Base-by-base conservation (phyloP, 306 rosid species). In the Begonia loranthoides region DNA sequence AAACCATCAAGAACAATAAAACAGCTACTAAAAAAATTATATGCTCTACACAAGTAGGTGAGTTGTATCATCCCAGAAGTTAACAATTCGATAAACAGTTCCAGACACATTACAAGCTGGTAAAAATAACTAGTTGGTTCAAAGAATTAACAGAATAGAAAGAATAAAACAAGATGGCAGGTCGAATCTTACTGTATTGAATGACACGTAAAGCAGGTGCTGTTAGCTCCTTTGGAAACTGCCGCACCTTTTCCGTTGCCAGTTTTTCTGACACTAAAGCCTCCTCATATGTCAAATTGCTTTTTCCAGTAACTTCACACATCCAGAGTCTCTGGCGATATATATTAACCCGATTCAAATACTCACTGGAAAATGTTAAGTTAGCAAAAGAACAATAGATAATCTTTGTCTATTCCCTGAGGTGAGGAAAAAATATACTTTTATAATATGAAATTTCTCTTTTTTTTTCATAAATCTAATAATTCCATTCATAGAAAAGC, bases 291-390 rank as follows among this genome's bases (percentile, higher is more conserved):
- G 99, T 90, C 83, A 90, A 68, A 55, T 64, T 82, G 51, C 71
- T 74, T 71, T 86, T 90, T 67, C 95, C 87, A 36, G 92, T 78
- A 62, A 76, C 76, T 68, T 86, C 86, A 54, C 95, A 90, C 63
- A 55, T 70, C 99, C 99, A 90, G 61, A 82, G 48, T 73, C 99
- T 82, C 69, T 62, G 88, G 45, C 95, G 86, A 62, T 90, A 90
- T 21, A 78, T 55, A 69, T 86, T 85, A 60, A 82, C 67, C 61
- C 70, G 71, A 49, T 72, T 76, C 77, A 90, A 52, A 74, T 90
- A 90, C 55, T 80, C 83, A 57, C 95, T 90, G 68, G 22, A 64
- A 56, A 55, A 50, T 24, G 75, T 66, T 67, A 82, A 82, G 97
- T 71, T 19, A 49, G 65, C 66, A 65, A 38, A 19, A 39, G 41